Evolutionary conservation across 2,329 filamentous ascomycete species (phyloP).

Genomic region (Coleophoma crateriformis): DNA sequence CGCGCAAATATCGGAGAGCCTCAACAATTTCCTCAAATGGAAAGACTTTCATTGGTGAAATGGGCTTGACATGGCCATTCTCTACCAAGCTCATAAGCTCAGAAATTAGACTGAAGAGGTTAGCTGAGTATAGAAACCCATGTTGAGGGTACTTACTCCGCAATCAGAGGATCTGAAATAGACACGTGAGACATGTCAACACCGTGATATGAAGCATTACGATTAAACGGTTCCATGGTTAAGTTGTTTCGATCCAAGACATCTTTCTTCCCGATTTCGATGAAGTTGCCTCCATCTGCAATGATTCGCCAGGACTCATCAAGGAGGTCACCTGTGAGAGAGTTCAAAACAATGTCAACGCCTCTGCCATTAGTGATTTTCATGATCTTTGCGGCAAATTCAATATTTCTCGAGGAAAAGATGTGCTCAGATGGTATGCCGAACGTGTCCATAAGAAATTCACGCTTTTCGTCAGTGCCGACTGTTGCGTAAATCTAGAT

Average conservation of each 20-base stretch:
- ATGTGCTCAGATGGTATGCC: constrained; percentile 31
- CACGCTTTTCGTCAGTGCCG: constrained; percentile 8
- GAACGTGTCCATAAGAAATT: constrained; percentile 18
- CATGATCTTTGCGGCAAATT: constrained; percentile 16
- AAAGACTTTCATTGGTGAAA: constrained; percentile 9
- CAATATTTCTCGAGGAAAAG: constrained; percentile 23
- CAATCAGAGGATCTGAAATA: background rate
- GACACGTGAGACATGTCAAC: constrained; percentile 1
- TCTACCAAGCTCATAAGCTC: constrained; percentile 5
- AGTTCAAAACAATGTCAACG: constrained; percentile 7
- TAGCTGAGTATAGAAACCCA: background rate
- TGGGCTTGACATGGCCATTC: constrained; percentile 10
- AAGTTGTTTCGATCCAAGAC: constrained; percentile 9
- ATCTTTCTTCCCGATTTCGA: constrained; percentile 16
- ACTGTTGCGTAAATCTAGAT: constrained; percentile 28
- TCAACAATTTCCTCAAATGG: constrained; percentile 20
- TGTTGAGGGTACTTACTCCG: background rate
- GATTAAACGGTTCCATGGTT: constrained; percentile 12
- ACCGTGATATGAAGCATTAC: constrained; percentile 4
- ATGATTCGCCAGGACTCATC: constrained; percentile 20
- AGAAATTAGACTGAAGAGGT: constrained; percentile 1
- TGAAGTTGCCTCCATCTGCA: constrained; percentile 4
- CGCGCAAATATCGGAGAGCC: constrained; percentile 27
- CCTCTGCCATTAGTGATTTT: constrained; percentile 13
- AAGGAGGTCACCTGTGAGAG: constrained; percentile 16